These are phyloP conservation scores for Candida glucosophila DNA, from an alignment of 1,139 yeast species.

Conservation along the genomic window DNA sequence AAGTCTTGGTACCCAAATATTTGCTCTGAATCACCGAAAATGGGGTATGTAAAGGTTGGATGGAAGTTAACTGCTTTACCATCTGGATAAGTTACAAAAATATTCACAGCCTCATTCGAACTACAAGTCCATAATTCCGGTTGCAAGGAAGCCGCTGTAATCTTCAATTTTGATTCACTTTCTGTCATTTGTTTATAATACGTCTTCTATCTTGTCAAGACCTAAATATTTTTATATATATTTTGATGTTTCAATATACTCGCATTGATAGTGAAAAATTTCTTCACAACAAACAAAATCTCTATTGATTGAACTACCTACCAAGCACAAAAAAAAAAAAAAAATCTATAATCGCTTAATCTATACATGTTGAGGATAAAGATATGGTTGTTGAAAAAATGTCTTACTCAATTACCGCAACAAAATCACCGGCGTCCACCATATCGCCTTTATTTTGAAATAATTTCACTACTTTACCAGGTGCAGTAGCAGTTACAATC, in stretches of 20 bases:
- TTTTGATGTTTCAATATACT: too few relatives aligned
- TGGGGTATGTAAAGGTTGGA: conserved; percentile 84
- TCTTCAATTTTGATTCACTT: conserved; percentile 1
- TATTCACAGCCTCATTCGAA: conserved; percentile 53
- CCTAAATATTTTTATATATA: too few relatives aligned
- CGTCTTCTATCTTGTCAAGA: neutral
- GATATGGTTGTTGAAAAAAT: too few relatives aligned
- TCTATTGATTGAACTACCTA: too few relatives aligned
- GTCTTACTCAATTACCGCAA: conserved; percentile 59
- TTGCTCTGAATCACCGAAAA: conserved; percentile 85
- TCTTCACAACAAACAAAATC: too few relatives aligned
- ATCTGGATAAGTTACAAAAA: conserved; percentile 44
- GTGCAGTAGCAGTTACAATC: conserved; percentile 66
- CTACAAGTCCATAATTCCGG: conserved; percentile 65
- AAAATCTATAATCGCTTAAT: too few relatives aligned
- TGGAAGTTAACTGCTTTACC: conserved; percentile 50
- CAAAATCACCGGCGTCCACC: conserved; percentile 94
- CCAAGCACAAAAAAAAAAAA: too few relatives aligned
- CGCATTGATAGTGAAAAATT: too few relatives aligned
- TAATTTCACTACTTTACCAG: conserved; percentile 73
- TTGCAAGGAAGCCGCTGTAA: conserved; percentile 18
- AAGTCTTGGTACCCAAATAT: conserved; percentile 78
- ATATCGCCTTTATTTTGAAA: conserved; percentile 83
- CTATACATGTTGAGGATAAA: too few relatives aligned
- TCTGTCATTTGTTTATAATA: neutral